Evolutionary conservation across 352 stramenopile species (phyloP), one percentile per base, ranked within the genome.

Genomic region (Pythium brachiatum): DNA sequence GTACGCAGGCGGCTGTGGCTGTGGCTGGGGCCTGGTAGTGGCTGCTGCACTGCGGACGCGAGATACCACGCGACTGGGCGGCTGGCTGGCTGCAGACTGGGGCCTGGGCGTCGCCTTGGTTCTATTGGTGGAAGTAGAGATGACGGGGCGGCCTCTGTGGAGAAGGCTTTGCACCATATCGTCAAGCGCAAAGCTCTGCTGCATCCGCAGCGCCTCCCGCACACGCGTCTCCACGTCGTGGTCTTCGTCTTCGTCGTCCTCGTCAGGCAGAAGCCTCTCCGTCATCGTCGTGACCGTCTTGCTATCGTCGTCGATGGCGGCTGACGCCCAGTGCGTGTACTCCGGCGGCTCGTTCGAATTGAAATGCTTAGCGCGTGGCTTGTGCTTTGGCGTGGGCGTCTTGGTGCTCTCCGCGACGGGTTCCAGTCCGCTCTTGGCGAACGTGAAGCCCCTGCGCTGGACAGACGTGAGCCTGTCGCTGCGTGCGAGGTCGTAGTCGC

Each of bases 111-210:
- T 63, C n/a, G 25, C 56, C 60, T 34, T 80, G 57, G 15, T 25
- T 9, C 25, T 13, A 9, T 44, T 41, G 13, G 31, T 44, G 11
- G 34, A 3, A 9, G 8, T 4, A 7, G 20, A 25, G 31, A 38
- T 18, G 5, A n/a, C 13, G 16, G 48, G 15, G 16, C 25, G 32
- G 4, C 50, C 48, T 13, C 58, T 25, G 44, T 68, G 60, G 3
- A 84, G 48, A 13, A 90, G 72, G 27, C 74, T 69, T 26, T 86
- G 72, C 54, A 85, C 64, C 34, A 90, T 75, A 26, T 88, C 75
- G 43, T 76, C 59, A 41, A 88, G 73, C 43, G 76, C 78, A 52
- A 88, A 70, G 21, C 66, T 74, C 50, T 88, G 79, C 48, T 88
- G 81, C 2, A 76, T 60, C 38, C 77, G 71, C 23, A 88, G 46